A percentile compares a stretch with the other conserved stretches of the same genome.
phyloP scores from a whole-genome alignment of 176 grass and related monocot genomes.

The Saccharum spontaneum region DNA sequence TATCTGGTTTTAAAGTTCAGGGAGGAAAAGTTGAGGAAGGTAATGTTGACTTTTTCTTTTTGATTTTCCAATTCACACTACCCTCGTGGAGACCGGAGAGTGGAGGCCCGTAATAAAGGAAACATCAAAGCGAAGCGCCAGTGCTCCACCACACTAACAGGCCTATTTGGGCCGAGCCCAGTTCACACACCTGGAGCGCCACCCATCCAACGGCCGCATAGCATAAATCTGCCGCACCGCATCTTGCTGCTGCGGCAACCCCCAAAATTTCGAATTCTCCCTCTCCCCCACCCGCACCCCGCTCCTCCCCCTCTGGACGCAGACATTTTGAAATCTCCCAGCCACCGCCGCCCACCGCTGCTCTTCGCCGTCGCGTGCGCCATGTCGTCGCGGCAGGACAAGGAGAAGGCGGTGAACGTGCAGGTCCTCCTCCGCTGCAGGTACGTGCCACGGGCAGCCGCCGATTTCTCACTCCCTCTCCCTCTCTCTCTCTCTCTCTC shows the following conservation, averaged over 20 bases:
- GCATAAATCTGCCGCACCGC: not conserved
- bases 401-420: constrained; percentile 97
- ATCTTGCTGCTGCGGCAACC: not conserved
- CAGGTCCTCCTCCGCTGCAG: constrained; percentile 98
- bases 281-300: not conserved
- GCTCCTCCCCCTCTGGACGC: not conserved
- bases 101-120: too few relatives aligned
- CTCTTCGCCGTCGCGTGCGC: constrained; percentile 11
- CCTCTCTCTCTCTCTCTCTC: not conserved
- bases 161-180: not conserved
- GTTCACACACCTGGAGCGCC: not conserved
- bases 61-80: not conserved
- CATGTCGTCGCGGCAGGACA: constrained; percentile 93
- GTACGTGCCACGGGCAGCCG: constrained; percentile 21
- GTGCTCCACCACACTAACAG: not conserved
- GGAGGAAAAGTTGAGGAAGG: too few relatives aligned
- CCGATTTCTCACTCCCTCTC: not conserved
- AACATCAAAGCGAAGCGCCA: not conserved
- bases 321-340: constrained; percentile 16
- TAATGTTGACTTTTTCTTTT: too few relatives aligned
- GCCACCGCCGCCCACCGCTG: not conserved
- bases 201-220: too few relatives aligned
- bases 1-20: too few relatives aligned
- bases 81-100: too few relatives aligned
- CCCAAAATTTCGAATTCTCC: constrained; percentile 42